Percentiles rank a stretch among this genome's conserved stretches.
phyloP scores from a whole-genome alignment of 2,329 filamentous ascomycete species.

The Trichoderma koningii region DNA sequence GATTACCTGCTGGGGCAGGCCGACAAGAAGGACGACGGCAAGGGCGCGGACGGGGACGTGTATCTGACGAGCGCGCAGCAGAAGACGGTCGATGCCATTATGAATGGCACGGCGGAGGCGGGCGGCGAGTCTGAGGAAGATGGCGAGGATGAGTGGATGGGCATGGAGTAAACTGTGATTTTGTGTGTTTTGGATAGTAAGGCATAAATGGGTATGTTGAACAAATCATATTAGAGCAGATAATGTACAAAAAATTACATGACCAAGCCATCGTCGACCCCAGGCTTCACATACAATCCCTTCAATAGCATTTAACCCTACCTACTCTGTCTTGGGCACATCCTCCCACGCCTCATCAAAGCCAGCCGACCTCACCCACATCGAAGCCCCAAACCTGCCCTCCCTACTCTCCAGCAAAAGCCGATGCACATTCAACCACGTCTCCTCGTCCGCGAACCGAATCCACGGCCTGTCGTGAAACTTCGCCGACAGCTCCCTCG shows the following conservation, averaged over 20 bases:
- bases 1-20: slow-evolving; percentile 72
- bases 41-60: slow-evolving; percentile 22
- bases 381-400: slow-evolving; percentile 45
- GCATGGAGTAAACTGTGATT: slow-evolving; percentile 49
- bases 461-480: slow-evolving; percentile 53
- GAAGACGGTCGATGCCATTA: slow-evolving; percentile 36
- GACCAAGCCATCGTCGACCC: background rate
- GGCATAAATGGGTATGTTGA: slow-evolving; percentile 14
- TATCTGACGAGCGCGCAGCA: slow-evolving; percentile 25
- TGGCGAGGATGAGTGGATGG: slow-evolving; percentile 48
- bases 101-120: slow-evolving; percentile 39
- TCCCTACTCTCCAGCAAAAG: slow-evolving; percentile 66
- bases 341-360: slow-evolving; percentile 64
- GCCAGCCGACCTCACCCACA: slow-evolving; percentile 68
- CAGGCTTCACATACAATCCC: background rate
- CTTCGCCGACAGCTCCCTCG: slow-evolving; percentile 52
- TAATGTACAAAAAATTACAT: background rate
- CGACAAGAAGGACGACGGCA: slow-evolving; percentile 33
- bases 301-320: background rate
- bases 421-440: slow-evolving; percentile 63
- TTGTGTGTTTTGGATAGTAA: slow-evolving; percentile 5
- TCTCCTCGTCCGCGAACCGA: slow-evolving; percentile 54
- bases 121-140: slow-evolving; percentile 43
- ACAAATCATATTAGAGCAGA: slow-evolving; percentile 7
- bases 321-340: slow-evolving; percentile 21